Evolutionary conservation across 768 basidiomycete genomes (phyloP).

Genomic region (Boletus edulis): DNA sequence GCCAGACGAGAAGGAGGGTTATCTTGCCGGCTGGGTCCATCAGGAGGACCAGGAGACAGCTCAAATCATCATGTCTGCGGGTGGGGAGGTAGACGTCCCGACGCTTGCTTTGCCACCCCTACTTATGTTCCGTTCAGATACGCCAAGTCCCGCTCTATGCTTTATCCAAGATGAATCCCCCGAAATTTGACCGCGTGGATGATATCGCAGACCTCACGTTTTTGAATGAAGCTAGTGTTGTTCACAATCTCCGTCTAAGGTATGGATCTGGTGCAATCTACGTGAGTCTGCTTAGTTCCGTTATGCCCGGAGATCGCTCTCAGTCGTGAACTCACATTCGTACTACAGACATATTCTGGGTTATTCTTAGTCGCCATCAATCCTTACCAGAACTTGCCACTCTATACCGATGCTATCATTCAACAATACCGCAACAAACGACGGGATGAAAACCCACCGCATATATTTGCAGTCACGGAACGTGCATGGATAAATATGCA

Average conservation of each 20-base stretch:
- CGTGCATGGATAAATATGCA: slow-evolving; percentile 99
- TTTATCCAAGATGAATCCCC: slow-evolving; percentile 95
- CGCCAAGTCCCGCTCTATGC: slow-evolving; percentile 73
- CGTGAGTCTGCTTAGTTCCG: slow-evolving; percentile 47
- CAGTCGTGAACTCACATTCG: slow-evolving; percentile 11
- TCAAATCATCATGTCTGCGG: slow-evolving; percentile 81
- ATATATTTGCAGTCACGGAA: slow-evolving; percentile 97
- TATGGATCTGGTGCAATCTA: slow-evolving; percentile 93
- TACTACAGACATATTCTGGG: slow-evolving; percentile 81
- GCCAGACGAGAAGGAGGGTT: slow-evolving; percentile 88
- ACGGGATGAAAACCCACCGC: slow-evolving; percentile 90
- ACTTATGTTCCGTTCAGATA: slow-evolving; percentile 39
- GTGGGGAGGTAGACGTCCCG: slow-evolving; percentile 63
- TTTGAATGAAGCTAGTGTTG: slow-evolving; percentile 97
- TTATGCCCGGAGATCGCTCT: slow-evolving; percentile 4
- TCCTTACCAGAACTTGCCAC: slow-evolving; percentile 88
- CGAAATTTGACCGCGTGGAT: slow-evolving; percentile 96
- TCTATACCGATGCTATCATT: slow-evolving; percentile 86
- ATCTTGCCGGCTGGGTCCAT: slow-evolving; percentile 92
- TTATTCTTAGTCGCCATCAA: slow-evolving; percentile 98
- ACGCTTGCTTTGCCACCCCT: background rate
- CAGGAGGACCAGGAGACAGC: slow-evolving; percentile 81
- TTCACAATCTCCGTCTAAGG: slow-evolving; percentile 92
- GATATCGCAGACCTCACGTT: slow-evolving; percentile 98
- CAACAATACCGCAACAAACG: slow-evolving; percentile 89